These are phyloP conservation scores for Fraxinus sp. DNA, from an alignment of 305 asterid species.

Conservation along the genomic window DNA sequence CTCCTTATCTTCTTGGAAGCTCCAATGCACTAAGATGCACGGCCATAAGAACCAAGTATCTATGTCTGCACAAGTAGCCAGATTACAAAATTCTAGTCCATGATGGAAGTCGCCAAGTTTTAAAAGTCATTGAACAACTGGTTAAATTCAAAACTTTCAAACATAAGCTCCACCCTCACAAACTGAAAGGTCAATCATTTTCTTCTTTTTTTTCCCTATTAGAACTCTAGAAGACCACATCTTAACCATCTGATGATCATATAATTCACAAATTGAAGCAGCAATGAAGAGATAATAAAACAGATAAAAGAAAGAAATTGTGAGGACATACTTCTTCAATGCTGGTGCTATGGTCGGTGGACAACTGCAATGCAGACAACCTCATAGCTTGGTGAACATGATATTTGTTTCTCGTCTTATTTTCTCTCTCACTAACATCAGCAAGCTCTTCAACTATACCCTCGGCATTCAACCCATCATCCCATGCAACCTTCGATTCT, in stretches of 20 bases:
- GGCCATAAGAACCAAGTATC: background rate
- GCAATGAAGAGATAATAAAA: slow-evolving; percentile 9
- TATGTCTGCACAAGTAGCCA: background rate
- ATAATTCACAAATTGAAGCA: background rate
- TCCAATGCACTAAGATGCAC: background rate
- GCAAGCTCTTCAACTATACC: slow-evolving; percentile 64
- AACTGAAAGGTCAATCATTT: slow-evolving; percentile 8
- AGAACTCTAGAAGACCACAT: slow-evolving; percentile 12
- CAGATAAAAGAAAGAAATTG: slow-evolving; percentile 10
- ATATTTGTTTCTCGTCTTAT: slow-evolving; percentile 50
- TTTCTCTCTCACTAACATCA: slow-evolving; percentile 39
- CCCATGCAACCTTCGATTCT: slow-evolving; percentile 36
- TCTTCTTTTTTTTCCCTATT: background rate
- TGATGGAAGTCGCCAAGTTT: background rate
- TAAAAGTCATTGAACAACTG: background rate
- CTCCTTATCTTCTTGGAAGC: background rate
- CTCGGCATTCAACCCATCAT: slow-evolving; percentile 40
- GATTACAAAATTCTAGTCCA: background rate
- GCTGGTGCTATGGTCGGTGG: slow-evolving; percentile 98
- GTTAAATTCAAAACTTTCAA: background rate
- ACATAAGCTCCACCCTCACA: background rate
- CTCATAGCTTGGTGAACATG: slow-evolving; percentile 43
- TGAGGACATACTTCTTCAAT: slow-evolving; percentile 70
- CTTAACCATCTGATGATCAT: slow-evolving; percentile 7
- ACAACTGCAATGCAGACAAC: slow-evolving; percentile 81